phyloP scores from a whole-genome alignment of 192 early-diverging fungal genomes.

The Coemansia sp. region DNA sequence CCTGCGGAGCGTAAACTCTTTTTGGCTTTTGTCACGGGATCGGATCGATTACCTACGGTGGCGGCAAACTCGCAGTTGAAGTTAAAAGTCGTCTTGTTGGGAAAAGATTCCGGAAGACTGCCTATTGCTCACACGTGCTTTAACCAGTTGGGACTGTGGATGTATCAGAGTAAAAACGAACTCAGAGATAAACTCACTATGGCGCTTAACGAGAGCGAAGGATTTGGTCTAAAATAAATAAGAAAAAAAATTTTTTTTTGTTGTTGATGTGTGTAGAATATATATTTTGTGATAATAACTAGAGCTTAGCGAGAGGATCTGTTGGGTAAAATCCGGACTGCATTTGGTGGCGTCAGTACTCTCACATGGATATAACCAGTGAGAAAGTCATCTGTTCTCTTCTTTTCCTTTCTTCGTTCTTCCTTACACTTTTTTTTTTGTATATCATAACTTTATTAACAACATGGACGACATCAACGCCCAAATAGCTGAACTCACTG shows the following conservation, averaged over 20 bases:
- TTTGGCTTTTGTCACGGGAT: slow-evolving; percentile 88
- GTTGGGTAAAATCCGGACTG: no score
- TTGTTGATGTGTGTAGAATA: slow-evolving; percentile 3
- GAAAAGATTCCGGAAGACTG: slow-evolving; percentile 64
- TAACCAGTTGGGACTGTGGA: slow-evolving; percentile 86
- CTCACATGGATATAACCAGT: no score
- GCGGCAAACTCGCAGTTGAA: slow-evolving; percentile 58
- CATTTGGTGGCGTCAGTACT: no score
- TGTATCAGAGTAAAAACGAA: slow-evolving; percentile 70
- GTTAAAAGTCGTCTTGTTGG: slow-evolving; percentile 74
- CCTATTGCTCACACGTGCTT: slow-evolving; percentile 96
- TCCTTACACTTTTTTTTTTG: no score
- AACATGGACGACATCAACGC: not conserved
- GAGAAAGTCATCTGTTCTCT: no score
- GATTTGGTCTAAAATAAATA: slow-evolving; percentile 70
- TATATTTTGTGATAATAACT: no score
- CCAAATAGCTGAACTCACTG: not conserved
- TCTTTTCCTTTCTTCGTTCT: no score
- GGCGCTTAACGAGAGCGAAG: slow-evolving; percentile 81
- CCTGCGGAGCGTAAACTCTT: slow-evolving; percentile 70
- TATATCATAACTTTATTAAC: not conserved
- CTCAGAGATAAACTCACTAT: slow-evolving; percentile 66
- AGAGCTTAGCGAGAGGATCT: no score
- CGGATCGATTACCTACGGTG: slow-evolving; percentile 88
- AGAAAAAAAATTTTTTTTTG: not conserved